Conservation (phyloP, 768 basidiomycete genomes). For the Xanthoconium purpureum region DNA sequence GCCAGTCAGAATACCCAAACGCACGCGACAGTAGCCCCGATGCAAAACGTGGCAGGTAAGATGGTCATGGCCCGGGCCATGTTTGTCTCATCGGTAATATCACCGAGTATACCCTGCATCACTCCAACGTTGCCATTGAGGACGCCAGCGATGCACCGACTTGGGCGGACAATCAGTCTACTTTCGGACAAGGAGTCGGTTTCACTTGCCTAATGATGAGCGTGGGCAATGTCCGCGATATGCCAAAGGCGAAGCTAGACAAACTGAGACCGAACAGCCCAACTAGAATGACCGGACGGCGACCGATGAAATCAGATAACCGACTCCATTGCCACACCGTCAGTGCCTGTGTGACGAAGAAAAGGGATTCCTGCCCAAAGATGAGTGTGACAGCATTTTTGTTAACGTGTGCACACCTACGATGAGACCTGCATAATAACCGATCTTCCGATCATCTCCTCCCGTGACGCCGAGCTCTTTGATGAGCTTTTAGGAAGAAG, state of each 20-base stretch:
- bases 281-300: conserved; percentile 55
- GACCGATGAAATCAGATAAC: conserved; percentile 55
- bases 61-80: background rate
- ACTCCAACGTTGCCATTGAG: conserved; percentile 47
- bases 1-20: background rate
- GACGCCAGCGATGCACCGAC: conserved; percentile 35
- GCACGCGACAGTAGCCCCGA: background rate
- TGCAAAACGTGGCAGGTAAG: background rate
- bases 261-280: conserved; percentile 51
- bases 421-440: conserved; percentile 62
- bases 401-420: conserved; percentile 35
- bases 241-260: conserved; percentile 59
- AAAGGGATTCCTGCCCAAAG: conserved; percentile 53
- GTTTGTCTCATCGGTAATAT: background rate
- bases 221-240: conserved; percentile 53
- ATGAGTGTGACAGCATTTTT: background rate
- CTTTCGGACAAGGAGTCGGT: background rate
- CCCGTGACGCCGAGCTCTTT: conserved; percentile 59
- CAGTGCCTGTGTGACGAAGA: conserved; percentile 54
- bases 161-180: conserved; percentile 9
- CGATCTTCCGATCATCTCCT: conserved; percentile 56
- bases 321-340: conserved; percentile 65
- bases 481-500: conserved; percentile 42
- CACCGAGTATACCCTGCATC: background rate
- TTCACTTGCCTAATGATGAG: conserved; percentile 54